Evolutionary conservation across 306 rosid genomes (phyloP), one percentile per base, ranked within the genome.

Genomic region (Citrullus colocynthis): DNA sequence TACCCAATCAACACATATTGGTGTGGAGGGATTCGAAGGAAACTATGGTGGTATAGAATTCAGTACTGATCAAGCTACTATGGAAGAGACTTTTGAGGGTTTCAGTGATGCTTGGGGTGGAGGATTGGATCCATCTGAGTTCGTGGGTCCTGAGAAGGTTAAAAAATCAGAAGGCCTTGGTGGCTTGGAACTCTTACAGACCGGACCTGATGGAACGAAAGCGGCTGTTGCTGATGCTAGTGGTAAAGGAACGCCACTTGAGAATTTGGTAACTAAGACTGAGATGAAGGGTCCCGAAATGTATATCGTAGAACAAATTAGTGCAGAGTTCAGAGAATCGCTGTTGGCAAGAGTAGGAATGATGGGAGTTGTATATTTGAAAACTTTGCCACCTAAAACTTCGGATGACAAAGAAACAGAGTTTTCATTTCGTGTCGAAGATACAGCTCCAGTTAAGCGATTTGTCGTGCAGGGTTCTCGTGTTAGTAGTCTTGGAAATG

Each of bases 1-100:
- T 4, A 92, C 97, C 1, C 99, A 92, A 73, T 90, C 97, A 2
- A 92, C 97, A 1, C 95, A 88, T 24, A 92, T 95, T 36, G 93
- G 88, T 9, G 97, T 95, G 1, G 99, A 95, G 80, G 99, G 97
- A 74, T 95, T 95, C 83, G 97, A 95, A 89, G 99, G 99, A 74
- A 81, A 91, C 71, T 95, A 95, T 13, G 97, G 99, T 57, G 99
- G 97, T 51, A 93, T 95, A n/a, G 97, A 91, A 80, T 95, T 92
- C 84, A 86, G 93, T 49, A 84, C 78, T 4, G 96, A 95, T 54
- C 93, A 95, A 65, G 87, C 91, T 79, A 81, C 96, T 10, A 79
- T 92, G 42, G 92, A 90, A 17, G 99, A 95, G 81, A 88, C 97
- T 80, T 95, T 95, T 82, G 97, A 95, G 81, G 90, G 96, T 36